Evolutionary conservation across 805 yeast species (phyloP), one percentile per base, ranked within the genome.

Genomic region (Pichia heedii): DNA sequence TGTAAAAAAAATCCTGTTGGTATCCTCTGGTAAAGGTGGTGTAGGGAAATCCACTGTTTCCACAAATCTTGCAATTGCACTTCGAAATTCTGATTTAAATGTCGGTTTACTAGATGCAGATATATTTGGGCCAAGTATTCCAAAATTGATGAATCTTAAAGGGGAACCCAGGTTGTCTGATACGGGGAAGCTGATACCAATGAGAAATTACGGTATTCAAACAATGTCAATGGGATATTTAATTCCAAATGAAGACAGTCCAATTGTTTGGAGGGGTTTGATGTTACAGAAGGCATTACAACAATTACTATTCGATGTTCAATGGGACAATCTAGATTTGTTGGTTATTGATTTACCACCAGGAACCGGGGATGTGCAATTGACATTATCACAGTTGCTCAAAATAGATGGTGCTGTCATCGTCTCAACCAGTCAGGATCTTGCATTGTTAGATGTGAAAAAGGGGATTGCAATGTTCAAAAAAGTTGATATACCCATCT

Each of bases 221-320:
- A 75, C 88, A 7, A 86, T 86, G 95, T 84, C 94, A 0, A 86
- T 86, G 94, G 95, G 95, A 0, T 85, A 80, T 54, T 64, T 86
- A 51, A 73, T 85, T 2, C 77, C 77, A 2, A 61, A 71, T 2
- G 81, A 81, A 9, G 79, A 74, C 39, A 76, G 78, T 26, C 81
- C 88, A 0, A 72, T 86, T 5, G 90, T 81, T 0, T 86, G 95
- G 95, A 67, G 95, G 42, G 95, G 95, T 0, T 62, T 85, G 35
- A 77, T 86, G 78, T 89, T 86, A 19, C 86, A 83, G 77, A 86
- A 86, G 58, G 95, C 94, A 0, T 59, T 86, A 21, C 87, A 86
- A 52, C 95, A 86, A 55, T 68, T 86, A n/a, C 57, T 86, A 10
- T 86, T 81, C 53, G 94, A 86, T 43, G 94, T 86, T 1, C 74